Base-by-base conservation (phyloP, 2,329 filamentous ascomycete genomes). In the Epichloe glyceriae region DNA sequence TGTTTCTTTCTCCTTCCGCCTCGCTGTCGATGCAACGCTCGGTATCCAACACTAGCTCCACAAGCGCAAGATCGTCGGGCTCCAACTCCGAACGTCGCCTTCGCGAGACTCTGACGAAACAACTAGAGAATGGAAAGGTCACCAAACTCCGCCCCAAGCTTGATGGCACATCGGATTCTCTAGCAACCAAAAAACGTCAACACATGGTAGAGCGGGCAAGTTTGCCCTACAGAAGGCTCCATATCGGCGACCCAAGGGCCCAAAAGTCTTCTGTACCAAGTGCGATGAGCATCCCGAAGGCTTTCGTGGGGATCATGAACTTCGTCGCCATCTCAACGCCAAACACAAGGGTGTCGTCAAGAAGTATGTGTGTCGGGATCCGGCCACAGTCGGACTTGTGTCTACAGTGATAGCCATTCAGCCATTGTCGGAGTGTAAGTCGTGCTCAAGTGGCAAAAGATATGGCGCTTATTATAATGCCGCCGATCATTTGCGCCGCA, bases 381-480 rank as follows among this genome's bases (percentile, higher is more conserved):
- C 80, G 1, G 59, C 62, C 11, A 57, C 60, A 0, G 61, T 59
- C 15, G 72, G 72, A 7, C 61, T 72, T 3, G 56, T 59, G 17
- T 64, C 67, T 53, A 57, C 67, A 70, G 77, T 65, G 59, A 73
- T 58, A 63, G 80, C 69, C 66, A 75, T 76, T 69, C 77, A 67
- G 49, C 83, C 89, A 40, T 76, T 97, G 35, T 72, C 74, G 47
- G 85, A 85, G 57, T 96, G 90, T 78, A 95, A 95, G 67, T 79
- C 86, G 46, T 97, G 91, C 66, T 77, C 75, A 46, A 76, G 76
- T 43, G 70, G 76, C 50, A 96, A 95, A 72, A 77, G 79, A 52
- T 97, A 97, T 59, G 86, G 86, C 3, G 87, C 86, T 15, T 93
- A 96, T 69, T 96, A 97, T 70, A 97, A 97, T 60, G 91, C 90